phyloP scores from a whole-genome alignment of 2,329 filamentous ascomycete species.

The Neofusicoccum umdonicola region DNA sequence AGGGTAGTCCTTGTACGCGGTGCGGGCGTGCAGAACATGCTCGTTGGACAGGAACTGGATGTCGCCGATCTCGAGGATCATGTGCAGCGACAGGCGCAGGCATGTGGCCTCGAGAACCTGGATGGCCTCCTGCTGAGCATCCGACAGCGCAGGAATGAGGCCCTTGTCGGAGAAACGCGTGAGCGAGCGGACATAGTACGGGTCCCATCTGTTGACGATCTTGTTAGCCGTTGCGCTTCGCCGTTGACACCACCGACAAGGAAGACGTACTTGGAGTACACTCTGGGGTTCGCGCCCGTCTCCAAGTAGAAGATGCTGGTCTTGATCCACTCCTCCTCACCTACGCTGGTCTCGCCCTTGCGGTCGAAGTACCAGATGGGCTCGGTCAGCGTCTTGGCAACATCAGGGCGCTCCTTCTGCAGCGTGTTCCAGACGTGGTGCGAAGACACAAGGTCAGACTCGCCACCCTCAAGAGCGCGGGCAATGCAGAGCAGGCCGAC shows the following conservation, averaged over 20 bases:
- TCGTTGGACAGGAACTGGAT: constrained; percentile 83
- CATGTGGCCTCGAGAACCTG: constrained; percentile 74
- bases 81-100: constrained; percentile 71
- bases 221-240: constrained; percentile 16
- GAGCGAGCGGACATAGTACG: constrained; percentile 79
- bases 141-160: constrained; percentile 68
- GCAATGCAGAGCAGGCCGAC: constrained; percentile 81
- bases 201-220: constrained; percentile 62
- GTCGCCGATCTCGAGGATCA: constrained; percentile 82
- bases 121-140: constrained; percentile 66
- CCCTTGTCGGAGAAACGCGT: constrained; percentile 71
- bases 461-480: constrained; percentile 74
- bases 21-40: constrained; percentile 78
- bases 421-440: constrained; percentile 82
- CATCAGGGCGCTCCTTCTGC: constrained; percentile 71
- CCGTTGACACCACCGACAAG: neutral
- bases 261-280: constrained; percentile 65
- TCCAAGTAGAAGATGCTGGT: constrained; percentile 76
- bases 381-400: constrained; percentile 69
- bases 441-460: constrained; percentile 75
- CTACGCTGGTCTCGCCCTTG: constrained; percentile 75
- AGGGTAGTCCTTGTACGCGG: constrained; percentile 71
- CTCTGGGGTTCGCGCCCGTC: constrained; percentile 54
- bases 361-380: constrained; percentile 92
- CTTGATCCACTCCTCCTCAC: constrained; percentile 72